phyloP scores from a whole-genome alignment of 768 basidiomycete species.

The Rubroboletus pulcherrimus region DNA sequence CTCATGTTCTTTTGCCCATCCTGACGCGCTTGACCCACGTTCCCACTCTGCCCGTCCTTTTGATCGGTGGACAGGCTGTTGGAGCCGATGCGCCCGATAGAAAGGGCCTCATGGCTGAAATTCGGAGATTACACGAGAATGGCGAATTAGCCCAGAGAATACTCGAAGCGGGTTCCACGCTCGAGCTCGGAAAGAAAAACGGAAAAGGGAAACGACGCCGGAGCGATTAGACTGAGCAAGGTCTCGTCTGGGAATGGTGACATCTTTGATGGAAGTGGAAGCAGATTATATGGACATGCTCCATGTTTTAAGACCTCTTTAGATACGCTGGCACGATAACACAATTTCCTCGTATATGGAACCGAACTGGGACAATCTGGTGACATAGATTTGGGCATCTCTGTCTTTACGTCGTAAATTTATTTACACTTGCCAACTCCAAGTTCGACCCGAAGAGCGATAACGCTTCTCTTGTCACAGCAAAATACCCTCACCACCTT shows the following conservation, averaged over 20 bases:
- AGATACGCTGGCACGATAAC: slow-evolving; percentile 8
- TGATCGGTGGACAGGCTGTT: slow-evolving; percentile 61
- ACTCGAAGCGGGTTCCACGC: slow-evolving; percentile 52
- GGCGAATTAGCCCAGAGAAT: slow-evolving; percentile 53
- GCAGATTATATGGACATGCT: neutral
- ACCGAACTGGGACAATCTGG: neutral
- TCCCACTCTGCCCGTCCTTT: slow-evolving; percentile 58
- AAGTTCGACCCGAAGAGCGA: neutral
- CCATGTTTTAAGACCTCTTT: neutral
- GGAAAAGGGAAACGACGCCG: slow-evolving; percentile 29
- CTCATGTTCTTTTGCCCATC: slow-evolving; percentile 56
- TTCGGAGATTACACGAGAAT: slow-evolving; percentile 45
- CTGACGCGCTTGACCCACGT: slow-evolving; percentile 56
- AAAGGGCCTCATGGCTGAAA: slow-evolving; percentile 37
- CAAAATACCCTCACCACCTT: neutral
- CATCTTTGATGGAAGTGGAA: neutral
- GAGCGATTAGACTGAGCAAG: slow-evolving; percentile 1
- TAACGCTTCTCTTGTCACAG: neutral
- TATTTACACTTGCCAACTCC: neutral
- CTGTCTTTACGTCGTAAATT: slow-evolving; percentile 6
- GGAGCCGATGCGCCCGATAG: slow-evolving; percentile 31
- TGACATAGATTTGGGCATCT: neutral
- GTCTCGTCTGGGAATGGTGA: slow-evolving; percentile 8
- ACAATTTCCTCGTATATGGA: neutral
- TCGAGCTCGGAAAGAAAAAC: slow-evolving; percentile 54